A percentile compares a stretch with the other conserved stretches of the same genome.
phyloP scores from a whole-genome alignment of 768 basidiomycete species.

The Plicaturopsis crispa region DNA sequence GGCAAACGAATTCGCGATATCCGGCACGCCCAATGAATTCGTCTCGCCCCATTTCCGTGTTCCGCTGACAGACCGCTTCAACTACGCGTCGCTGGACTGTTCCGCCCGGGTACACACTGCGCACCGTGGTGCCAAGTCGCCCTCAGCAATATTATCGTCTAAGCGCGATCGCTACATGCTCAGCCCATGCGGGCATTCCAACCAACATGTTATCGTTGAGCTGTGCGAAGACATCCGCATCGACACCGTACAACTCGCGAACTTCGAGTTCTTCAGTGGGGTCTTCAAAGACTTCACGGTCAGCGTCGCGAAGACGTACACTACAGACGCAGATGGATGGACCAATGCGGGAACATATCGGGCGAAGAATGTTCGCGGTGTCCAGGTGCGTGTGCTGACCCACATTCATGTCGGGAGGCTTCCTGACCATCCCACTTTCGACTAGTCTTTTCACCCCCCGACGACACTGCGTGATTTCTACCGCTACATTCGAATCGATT shows the following conservation, averaged over 20 bases:
- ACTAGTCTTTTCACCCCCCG: slow-evolving; percentile 71
- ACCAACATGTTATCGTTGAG: slow-evolving; percentile 86
- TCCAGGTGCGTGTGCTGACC: slow-evolving; percentile 60
- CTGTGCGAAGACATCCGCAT: slow-evolving; percentile 97
- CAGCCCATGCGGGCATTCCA: slow-evolving; percentile 65
- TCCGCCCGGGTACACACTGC: slow-evolving; percentile 86
- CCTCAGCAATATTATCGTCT: slow-evolving; percentile 76
- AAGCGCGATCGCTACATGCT: slow-evolving; percentile 97
- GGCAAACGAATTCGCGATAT: slow-evolving; percentile 10
- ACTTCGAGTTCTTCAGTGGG: slow-evolving; percentile 97
- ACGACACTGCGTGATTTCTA: slow-evolving; percentile 77
- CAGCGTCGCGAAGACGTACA: slow-evolving; percentile 79
- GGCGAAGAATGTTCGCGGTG: slow-evolving; percentile 86
- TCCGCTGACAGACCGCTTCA: slow-evolving; percentile 82
- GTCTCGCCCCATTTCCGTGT: slow-evolving; percentile 61
- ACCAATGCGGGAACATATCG: slow-evolving; percentile 67
- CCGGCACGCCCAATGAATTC: slow-evolving; percentile 18
- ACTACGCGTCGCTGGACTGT: slow-evolving; percentile 91
- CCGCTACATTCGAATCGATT: slow-evolving; percentile 90
- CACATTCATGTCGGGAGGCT: slow-evolving; percentile 2
- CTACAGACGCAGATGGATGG: slow-evolving; percentile 56
- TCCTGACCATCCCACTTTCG: not conserved
- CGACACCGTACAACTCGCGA: slow-evolving; percentile 92
- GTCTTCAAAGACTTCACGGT: slow-evolving; percentile 90
- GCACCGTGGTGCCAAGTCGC: slow-evolving; percentile 74